Evolutionary conservation across 1,284 basidiomycete species (phyloP).

Genomic region (Cutaneotrichosporon dermatis): DNA sequence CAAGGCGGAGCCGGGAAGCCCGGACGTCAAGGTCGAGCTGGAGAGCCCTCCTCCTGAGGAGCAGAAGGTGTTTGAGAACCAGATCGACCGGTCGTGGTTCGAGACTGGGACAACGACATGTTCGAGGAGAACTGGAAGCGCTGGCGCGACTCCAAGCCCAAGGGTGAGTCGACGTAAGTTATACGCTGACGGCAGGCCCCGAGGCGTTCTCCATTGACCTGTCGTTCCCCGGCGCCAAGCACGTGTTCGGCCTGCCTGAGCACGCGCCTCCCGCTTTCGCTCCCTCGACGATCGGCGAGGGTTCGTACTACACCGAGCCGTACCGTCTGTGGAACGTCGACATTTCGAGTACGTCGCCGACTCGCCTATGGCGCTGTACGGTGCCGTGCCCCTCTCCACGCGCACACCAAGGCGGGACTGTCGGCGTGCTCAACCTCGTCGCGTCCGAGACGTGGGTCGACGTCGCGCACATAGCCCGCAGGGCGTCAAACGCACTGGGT

Average conservation of each 20-base stretch:
- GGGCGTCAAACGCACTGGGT: conserved; percentile 86
- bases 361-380: conserved; percentile 86
- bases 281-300: conserved; percentile 65
- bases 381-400: conserved; percentile 91
- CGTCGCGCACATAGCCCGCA: conserved; percentile 65
- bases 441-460: conserved; percentile 96
- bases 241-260: conserved; percentile 93
- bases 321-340: conserved; percentile 95
- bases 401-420: conserved; percentile 76
- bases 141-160: conserved; percentile 90
- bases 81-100: conserved; percentile 68
- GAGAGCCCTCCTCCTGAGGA: too few relatives aligned
- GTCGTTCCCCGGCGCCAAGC: conserved; percentile 81
- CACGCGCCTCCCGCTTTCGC: conserved; percentile 92
- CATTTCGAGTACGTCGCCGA: conserved; percentile 96
- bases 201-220: conserved; percentile 91
- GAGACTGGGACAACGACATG: conserved; percentile 71
- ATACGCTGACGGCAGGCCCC: conserved; percentile 59
- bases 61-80: conserved; percentile 55
- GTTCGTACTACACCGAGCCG: conserved; percentile 74
- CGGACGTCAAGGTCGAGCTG: too few relatives aligned
- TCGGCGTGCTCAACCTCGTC: conserved; percentile 85
- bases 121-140: conserved; percentile 87
- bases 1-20: background rate
- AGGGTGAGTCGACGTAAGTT: conserved; percentile 58